A percentile compares a stretch with the other conserved stretches of the same genome.
Evolutionary conservation across 257 asterid genomes (phyloP).

Genomic region (Jasminum sambac): DNA sequence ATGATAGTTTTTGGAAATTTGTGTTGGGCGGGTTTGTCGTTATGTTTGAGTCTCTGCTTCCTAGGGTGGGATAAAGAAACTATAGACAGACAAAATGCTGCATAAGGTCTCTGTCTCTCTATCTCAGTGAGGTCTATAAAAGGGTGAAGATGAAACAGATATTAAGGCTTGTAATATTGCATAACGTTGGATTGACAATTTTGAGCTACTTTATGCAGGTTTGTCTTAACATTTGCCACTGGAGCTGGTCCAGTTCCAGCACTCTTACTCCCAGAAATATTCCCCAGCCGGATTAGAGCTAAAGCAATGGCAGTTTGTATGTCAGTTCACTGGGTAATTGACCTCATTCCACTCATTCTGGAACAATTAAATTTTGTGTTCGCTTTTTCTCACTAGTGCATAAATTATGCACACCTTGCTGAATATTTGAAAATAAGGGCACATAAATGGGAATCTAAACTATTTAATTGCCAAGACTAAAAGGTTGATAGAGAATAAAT

Average conservation of each 20-base stretch:
- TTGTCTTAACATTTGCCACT: conserved; percentile 76
- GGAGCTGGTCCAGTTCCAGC: conserved; percentile 97
- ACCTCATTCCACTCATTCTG: background rate
- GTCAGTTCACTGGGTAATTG: conserved; percentile 93
- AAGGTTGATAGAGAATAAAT: no score
- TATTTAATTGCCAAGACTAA: background rate
- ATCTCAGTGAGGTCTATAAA: background rate
- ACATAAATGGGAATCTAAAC: background rate
- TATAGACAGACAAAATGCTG: background rate
- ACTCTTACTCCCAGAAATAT: conserved; percentile 82
- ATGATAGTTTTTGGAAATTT: background rate
- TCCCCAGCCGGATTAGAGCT: conserved; percentile 77
- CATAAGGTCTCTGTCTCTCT: background rate
- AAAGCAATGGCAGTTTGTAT: conserved; percentile 90
- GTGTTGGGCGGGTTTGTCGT: background rate
- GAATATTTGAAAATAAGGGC: background rate
- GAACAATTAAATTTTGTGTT: background rate
- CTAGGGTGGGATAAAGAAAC: background rate
- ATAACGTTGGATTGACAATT: background rate
- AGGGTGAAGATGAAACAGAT: background rate
- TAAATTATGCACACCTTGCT: background rate
- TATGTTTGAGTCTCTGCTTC: background rate
- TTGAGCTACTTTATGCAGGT: conserved; percentile 48
- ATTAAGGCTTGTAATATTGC: conserved; percentile 8
- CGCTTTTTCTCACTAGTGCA: no score